Evolutionary conservation across 768 basidiomycete species (phyloP).

Genomic region (Tricholoma sp.): DNA sequence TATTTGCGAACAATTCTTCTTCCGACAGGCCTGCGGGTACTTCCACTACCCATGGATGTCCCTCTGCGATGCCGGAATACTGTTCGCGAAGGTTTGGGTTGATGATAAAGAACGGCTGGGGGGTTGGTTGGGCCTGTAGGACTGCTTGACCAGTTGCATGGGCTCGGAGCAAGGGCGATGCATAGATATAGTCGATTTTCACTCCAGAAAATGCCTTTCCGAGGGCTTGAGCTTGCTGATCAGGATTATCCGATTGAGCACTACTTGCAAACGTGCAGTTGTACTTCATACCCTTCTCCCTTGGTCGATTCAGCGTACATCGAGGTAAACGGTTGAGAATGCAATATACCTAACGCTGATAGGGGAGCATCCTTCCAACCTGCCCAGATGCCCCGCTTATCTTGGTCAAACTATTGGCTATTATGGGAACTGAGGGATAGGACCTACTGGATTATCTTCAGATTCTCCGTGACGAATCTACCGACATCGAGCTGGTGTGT

Average conservation of each 20-base stretch:
- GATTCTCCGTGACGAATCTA: slow-evolving; percentile 70
- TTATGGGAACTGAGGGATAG: background rate
- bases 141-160: slow-evolving; percentile 57
- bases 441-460: slow-evolving; percentile 51
- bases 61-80: slow-evolving; percentile 69
- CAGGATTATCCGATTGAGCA: background rate
- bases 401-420: background rate
- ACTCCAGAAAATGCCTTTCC: slow-evolving; percentile 47
- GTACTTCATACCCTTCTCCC: slow-evolving; percentile 17
- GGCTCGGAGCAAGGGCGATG: slow-evolving; percentile 66
- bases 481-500: background rate
- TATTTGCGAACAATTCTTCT: slow-evolving; percentile 42
- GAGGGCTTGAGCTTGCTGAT: slow-evolving; percentile 57
- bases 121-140: slow-evolving; percentile 39
- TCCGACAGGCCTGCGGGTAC: slow-evolving; percentile 25
- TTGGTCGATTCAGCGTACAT: slow-evolving; percentile 3
- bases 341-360: slow-evolving; percentile 53
- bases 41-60: slow-evolving; percentile 41
- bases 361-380: slow-evolving; percentile 77
- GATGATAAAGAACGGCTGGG: slow-evolving; percentile 49
- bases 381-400: slow-evolving; percentile 52
- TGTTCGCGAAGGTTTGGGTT: slow-evolving; percentile 63
- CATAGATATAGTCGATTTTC: slow-evolving; percentile 52
- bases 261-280: background rate
- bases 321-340: slow-evolving; percentile 2